Percentiles rank a stretch among this genome's conserved stretches.
Evolutionary conservation across 176 grass and related monocot genomes (phyloP).

Genomic region (Hordeum vulgare): DNA sequence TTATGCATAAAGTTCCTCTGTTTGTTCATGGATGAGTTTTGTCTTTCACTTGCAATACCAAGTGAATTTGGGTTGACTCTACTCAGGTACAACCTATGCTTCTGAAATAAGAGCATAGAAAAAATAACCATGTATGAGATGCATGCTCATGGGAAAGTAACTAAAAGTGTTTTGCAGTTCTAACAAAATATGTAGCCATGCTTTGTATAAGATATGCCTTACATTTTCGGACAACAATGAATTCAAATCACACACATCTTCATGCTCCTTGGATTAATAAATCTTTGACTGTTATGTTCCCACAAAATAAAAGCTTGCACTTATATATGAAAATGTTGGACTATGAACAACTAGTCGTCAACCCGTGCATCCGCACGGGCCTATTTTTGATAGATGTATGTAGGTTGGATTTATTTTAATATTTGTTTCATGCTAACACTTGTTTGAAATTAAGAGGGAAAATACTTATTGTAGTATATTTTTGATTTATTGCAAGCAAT

Average conservation of each 20-base stretch:
- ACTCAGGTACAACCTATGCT: conserved; percentile 54
- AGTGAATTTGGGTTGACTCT: conserved; percentile 1
- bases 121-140: background rate
- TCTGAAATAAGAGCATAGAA: conserved; percentile 41
- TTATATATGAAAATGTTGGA: background rate
- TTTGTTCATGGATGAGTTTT: background rate
- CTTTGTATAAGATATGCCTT: background rate
- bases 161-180: background rate
- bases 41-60: background rate
- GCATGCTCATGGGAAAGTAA: conserved; percentile 15
- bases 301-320: background rate
- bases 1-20: conserved; percentile 19
- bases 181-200: background rate
- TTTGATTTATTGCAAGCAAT: no score
- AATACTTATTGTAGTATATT: no score
- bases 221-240: background rate
- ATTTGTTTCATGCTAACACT: no score
- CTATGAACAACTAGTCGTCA: no score
- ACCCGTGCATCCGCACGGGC: no score
- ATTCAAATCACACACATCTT: background rate
- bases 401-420: no score
- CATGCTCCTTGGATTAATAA: background rate
- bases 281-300: background rate
- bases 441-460: no score
- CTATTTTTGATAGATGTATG: no score